Evolutionary conservation across 768 basidiomycete genomes (phyloP), one percentile per base, ranked within the genome.

Genomic region (Lactarius deliciosus): DNA sequence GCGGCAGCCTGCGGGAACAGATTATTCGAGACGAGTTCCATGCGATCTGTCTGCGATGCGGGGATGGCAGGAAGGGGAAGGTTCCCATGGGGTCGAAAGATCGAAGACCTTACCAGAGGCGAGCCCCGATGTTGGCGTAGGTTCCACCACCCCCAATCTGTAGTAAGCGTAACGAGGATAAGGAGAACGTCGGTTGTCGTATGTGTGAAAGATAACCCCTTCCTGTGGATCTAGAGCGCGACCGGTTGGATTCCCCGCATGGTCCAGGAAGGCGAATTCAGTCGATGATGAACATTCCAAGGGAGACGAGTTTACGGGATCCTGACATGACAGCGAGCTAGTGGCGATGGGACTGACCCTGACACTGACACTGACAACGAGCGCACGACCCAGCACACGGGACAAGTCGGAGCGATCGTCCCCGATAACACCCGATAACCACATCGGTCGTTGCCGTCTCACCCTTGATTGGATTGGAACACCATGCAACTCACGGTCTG

Each of bases 211-310:
- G 40, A 64, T 81, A 78, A 79, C 75, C 86, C 50, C 82, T 89
- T 85, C 30, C 85, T 77, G 53, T 79, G 76, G 30, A 81, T 74
- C 32, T 76, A 69, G 61, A 20, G 61, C 75, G 71, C 76, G 78
- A 13, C 78, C 82, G 28, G 81, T 86, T 1, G 83, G 80, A 3
- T 76, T 76, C 3, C 89, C 90, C 55, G 83, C 74, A 38, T 82
- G 81, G 66, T 89, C 85, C 57, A 78, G 72, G 72, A 86, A 89
- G 3, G 82, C 80, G 71, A 94, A 91, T 68, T 88, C 82, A 75
- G n/a, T 97, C 94, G 71, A 96, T 83, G 72, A 97, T 95, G 79
- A 96, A 96, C 85, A 94, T 86, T 8, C 94, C 94, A 32, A 94
- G 79, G n/a, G 88, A 86, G 22, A 84, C 85, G 57, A 92, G 87